Percentiles rank a stretch among this genome's conserved stretches.
Evolutionary conservation across 345 rosid species (phyloP).

Genomic region (Hibiscus tridactylites): DNA sequence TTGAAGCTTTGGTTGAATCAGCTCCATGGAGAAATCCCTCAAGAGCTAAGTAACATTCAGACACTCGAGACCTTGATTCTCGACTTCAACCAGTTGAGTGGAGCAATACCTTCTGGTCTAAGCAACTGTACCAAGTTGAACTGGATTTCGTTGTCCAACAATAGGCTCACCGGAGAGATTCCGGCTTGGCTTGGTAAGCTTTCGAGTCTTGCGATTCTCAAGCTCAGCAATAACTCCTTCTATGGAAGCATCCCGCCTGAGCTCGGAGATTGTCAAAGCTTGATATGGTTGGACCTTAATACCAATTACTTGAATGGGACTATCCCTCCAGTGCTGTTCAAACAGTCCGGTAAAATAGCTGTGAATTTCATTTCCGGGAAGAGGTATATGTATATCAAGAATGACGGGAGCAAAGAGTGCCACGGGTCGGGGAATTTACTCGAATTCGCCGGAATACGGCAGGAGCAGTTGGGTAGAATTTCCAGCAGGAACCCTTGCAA

Average conservation of each 20-base stretch:
- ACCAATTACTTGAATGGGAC: slow-evolving; percentile 59
- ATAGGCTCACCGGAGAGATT: slow-evolving; percentile 63
- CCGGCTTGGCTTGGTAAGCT: slow-evolving; percentile 73
- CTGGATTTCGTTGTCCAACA: slow-evolving; percentile 91
- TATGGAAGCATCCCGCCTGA: slow-evolving; percentile 71
- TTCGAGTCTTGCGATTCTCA: slow-evolving; percentile 70
- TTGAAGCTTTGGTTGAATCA: slow-evolving; percentile 77
- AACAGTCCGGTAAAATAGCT: slow-evolving; percentile 75
- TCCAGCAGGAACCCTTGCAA: slow-evolving; percentile 78
- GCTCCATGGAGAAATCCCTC: slow-evolving; percentile 81
- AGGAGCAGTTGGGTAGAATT: slow-evolving; percentile 44
- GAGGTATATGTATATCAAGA: slow-evolving; percentile 68
- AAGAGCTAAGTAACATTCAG: slow-evolving; percentile 44
- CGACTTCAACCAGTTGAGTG: slow-evolving; percentile 79
- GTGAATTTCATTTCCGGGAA: slow-evolving; percentile 74
- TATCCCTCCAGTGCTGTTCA: slow-evolving; percentile 74
- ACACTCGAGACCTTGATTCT: slow-evolving; percentile 70
- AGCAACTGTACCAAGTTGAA: slow-evolving; percentile 70
- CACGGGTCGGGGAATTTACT: slow-evolving; percentile 92
- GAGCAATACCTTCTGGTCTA: slow-evolving; percentile 58
- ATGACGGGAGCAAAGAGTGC: slow-evolving; percentile 70
- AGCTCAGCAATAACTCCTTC: slow-evolving; percentile 85
- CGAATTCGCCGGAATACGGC: slow-evolving; percentile 77
- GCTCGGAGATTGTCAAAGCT: slow-evolving; percentile 83
- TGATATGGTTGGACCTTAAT: slow-evolving; percentile 93